Evolutionary conservation across 2,329 filamentous ascomycete species (phyloP).

Genomic region (Exophiala spinifera): DNA sequence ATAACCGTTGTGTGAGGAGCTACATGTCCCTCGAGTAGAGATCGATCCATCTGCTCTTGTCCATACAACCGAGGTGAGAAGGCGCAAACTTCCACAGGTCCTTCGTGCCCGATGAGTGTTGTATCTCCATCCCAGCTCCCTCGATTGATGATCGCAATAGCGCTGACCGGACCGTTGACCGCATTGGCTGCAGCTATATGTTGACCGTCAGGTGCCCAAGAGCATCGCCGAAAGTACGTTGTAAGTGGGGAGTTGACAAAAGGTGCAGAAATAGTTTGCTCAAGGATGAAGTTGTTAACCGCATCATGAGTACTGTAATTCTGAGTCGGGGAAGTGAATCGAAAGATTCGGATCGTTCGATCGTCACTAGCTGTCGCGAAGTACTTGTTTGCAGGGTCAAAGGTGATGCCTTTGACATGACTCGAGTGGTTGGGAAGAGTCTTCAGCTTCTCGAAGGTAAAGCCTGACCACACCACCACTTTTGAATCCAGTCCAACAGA

Average conservation of each 20-base stretch:
- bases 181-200: conserved; percentile 97
- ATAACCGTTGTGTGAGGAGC: conserved; percentile 77
- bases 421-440: conserved; percentile 89
- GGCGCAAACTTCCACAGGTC: conserved; percentile 92
- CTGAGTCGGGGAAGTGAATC: conserved; percentile 84
- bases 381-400: conserved; percentile 98
- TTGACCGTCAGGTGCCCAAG: conserved; percentile 95
- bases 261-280: conserved; percentile 82
- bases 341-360: conserved; percentile 92
- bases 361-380: conserved; percentile 98
- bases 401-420: conserved; percentile 97
- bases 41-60: conserved; percentile 60
- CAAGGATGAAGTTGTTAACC: conserved; percentile 92
- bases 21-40: conserved; percentile 43
- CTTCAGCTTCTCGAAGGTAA: conserved; percentile 97
- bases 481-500: conserved; percentile 97
- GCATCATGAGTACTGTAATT: conserved; percentile 94
- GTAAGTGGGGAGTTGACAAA: conserved; percentile 91
- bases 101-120: conserved; percentile 95
- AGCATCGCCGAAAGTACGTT: conserved; percentile 93
- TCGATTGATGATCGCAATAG: conserved; percentile 91
- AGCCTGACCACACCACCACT: conserved; percentile 95
- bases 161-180: conserved; percentile 94
- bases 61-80: conserved; percentile 92
- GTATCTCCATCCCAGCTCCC: conserved; percentile 94